These are phyloP conservation scores for Akanthomyces dipterigenus DNA, from an alignment of 2,329 filamentous ascomycete genomes.

Conservation along the genomic window DNA sequence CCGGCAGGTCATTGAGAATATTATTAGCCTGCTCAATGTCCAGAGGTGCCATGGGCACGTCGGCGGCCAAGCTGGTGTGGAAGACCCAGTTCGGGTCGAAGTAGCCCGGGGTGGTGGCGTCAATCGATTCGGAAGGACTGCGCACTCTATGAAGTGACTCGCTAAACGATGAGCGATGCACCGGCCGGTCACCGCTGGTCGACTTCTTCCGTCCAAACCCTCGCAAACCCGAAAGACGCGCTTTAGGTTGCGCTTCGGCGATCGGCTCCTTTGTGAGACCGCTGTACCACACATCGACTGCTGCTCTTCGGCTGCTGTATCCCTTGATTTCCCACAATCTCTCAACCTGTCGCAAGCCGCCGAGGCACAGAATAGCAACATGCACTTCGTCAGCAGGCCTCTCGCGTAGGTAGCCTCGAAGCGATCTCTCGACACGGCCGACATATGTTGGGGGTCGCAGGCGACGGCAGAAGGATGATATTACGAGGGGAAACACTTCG, in stretches of 20 bases:
- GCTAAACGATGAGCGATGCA: conserved; percentile 17
- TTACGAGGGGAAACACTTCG: conserved; percentile 56
- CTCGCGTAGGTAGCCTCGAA: conserved; percentile 58
- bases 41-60: conserved; percentile 56
- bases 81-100: conserved; percentile 42
- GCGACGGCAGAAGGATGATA: conserved; percentile 57
- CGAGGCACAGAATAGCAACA: conserved; percentile 52
- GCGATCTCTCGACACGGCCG: conserved; percentile 53
- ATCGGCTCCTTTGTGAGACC: conserved; percentile 38
- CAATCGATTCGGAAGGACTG: conserved; percentile 25
- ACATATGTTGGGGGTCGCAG: conserved; percentile 59
- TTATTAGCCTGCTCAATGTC: conserved; percentile 42
- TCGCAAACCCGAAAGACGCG: conserved; percentile 42
- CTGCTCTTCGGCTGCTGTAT: conserved; percentile 52
- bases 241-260: conserved; percentile 38
- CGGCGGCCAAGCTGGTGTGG: conserved; percentile 51
- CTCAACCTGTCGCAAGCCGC: conserved; percentile 56
- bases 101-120: conserved; percentile 21
- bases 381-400: conserved; percentile 57
- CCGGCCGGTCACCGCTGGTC: conserved; percentile 22
- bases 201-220: conserved; percentile 54
- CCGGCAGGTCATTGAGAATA: conserved; percentile 49
- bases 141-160: conserved; percentile 19
- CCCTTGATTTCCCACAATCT: conserved; percentile 61
- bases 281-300: conserved; percentile 55